phyloP scores from a whole-genome alignment of 257 asterid species.

The Scutellaria galericulata region DNA sequence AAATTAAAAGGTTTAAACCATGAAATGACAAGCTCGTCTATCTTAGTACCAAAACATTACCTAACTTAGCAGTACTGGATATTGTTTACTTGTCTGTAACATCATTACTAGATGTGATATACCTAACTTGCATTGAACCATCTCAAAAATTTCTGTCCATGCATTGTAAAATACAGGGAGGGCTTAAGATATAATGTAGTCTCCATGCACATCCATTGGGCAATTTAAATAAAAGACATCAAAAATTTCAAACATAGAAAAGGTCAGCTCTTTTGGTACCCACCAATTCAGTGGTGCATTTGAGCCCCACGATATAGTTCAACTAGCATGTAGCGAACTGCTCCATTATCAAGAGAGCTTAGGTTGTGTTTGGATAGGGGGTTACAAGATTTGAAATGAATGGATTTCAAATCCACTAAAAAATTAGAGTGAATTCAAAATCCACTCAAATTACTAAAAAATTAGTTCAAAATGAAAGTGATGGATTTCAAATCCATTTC shows the following conservation, averaged over 20 bases:
- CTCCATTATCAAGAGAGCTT: not conserved
- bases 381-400: too few relatives aligned
- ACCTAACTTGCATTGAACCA: not conserved
- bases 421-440: too few relatives aligned
- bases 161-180: not conserved
- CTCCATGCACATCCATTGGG: conserved; percentile 10
- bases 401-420: too few relatives aligned
- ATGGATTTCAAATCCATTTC: too few relatives aligned
- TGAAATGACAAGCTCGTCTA: not conserved
- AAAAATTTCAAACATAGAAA: not conserved
- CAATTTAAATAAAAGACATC: not conserved
- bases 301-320: conserved; percentile 9
- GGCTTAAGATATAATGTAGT: not conserved
- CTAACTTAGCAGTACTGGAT: conserved; percentile 6
- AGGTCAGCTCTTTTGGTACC: not conserved
- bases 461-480: too few relatives aligned
- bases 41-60: not conserved
- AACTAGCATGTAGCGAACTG: conserved; percentile 6
- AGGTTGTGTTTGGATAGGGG: too few relatives aligned
- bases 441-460: too few relatives aligned
- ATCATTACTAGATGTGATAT: conserved; percentile 2
- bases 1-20: conserved; percentile 2
- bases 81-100: conserved; percentile 17
- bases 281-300: not conserved
- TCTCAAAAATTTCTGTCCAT: not conserved